These are phyloP conservation scores for Piromyces sp. DNA, from an alignment of 192 early-diverging fungal species.

Conservation along the genomic window DNA sequence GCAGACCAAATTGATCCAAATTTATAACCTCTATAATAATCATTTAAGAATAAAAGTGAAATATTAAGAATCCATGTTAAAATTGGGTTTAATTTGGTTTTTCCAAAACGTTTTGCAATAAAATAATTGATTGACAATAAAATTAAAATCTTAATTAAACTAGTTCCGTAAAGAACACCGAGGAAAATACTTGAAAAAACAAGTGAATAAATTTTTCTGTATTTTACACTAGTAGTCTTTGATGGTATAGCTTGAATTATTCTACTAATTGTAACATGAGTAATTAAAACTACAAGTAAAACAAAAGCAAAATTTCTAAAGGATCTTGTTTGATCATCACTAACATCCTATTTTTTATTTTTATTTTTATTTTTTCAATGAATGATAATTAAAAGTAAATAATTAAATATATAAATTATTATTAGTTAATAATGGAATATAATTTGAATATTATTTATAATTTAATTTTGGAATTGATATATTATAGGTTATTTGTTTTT, in stretches of 20 bases:
- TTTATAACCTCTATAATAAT: slow-evolving; percentile 51
- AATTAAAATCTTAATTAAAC: slow-evolving; percentile 54
- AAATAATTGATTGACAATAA: slow-evolving; percentile 48
- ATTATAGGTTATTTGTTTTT: slow-evolving; percentile 19
- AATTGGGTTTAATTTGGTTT: slow-evolving; percentile 31
- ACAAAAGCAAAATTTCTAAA: slow-evolving; percentile 37
- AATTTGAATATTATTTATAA: too few species aligned
- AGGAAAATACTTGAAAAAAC: slow-evolving; percentile 43
- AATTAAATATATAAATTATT: too few species aligned
- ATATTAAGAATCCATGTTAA: slow-evolving; percentile 73
- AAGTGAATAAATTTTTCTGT: slow-evolving; percentile 26
- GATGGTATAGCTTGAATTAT: slow-evolving; percentile 9
- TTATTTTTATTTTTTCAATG: slow-evolving; percentile 13
- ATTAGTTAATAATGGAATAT: too few species aligned
- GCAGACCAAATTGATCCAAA: slow-evolving; percentile 28
- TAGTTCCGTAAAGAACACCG: slow-evolving; percentile 48
- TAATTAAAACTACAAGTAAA: slow-evolving; percentile 23
- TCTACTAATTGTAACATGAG: slow-evolving; percentile 17
- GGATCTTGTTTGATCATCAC: slow-evolving; percentile 46
- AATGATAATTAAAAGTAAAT: too few species aligned
- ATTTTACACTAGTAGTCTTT: slow-evolving; percentile 10
- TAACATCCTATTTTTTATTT: slow-evolving; percentile 39
- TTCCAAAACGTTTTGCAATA: slow-evolving; percentile 31
- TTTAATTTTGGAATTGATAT: not conserved
- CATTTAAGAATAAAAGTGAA: slow-evolving; percentile 60